Evolutionary conservation across 441 rosid species (phyloP).

Genomic region (Bocquillonia castaneifolia): DNA sequence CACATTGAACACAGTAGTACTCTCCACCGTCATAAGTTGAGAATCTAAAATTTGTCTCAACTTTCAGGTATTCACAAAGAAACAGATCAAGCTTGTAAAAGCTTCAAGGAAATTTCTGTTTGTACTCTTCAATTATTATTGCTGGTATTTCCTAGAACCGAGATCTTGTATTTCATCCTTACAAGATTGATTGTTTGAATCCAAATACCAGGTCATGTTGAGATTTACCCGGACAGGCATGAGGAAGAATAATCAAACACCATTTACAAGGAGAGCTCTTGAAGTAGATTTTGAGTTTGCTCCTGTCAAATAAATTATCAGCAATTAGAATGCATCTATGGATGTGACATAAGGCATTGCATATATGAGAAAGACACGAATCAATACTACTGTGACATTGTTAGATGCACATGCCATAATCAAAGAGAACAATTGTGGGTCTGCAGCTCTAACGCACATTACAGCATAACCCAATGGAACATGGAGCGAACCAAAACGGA

Average conservation of each 20-base stretch:
- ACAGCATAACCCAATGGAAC: background rate
- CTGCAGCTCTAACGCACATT: background rate
- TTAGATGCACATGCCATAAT: background rate
- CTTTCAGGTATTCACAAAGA: background rate
- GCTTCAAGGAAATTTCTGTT: background rate
- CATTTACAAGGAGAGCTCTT: constrained; percentile 13
- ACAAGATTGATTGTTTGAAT: background rate
- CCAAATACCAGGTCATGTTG: background rate
- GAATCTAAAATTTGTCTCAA: background rate
- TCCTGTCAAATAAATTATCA: constrained; percentile 22
- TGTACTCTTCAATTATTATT: background rate
- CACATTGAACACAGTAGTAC: background rate
- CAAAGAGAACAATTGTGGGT: background rate
- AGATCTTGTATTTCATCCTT: background rate
- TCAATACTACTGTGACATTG: background rate
- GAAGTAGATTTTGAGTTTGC: constrained; percentile 24
- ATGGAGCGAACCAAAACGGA: background rate
- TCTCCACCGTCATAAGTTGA: background rate
- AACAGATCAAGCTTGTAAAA: constrained; percentile 9
- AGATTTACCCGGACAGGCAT: background rate
- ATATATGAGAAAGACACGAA: background rate
- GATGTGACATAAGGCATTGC: background rate
- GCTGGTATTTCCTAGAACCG: background rate
- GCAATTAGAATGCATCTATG: background rate
- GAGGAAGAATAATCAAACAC: background rate